Conservation (phyloP, 2,329 filamentous ascomycete species). For the Ophiostoma angusticollis region DNA sequence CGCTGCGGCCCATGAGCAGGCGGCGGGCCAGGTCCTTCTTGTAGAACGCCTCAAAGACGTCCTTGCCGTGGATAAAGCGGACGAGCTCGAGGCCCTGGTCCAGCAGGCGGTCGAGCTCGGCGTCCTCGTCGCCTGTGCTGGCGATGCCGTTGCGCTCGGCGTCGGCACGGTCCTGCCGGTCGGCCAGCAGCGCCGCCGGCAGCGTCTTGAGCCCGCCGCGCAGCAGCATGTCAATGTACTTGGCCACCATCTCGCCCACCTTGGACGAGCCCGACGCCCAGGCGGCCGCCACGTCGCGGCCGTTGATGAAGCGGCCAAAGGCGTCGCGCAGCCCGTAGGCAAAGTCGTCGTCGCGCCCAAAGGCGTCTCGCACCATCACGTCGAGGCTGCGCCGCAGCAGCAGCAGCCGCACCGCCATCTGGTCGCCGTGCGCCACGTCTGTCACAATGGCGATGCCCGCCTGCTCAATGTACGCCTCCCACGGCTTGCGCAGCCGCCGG, state of each 20-base stretch:
- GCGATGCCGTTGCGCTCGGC: conserved; percentile 51
- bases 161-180: conserved; percentile 42
- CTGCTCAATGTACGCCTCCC: conserved; percentile 64
- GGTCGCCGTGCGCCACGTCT: conserved; percentile 62
- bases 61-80: conserved; percentile 93
- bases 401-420: conserved; percentile 77
- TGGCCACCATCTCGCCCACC: conserved; percentile 97
- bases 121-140: conserved; percentile 72
- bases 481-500: conserved; percentile 55
- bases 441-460: conserved; percentile 68
- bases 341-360: conserved; percentile 64
- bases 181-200: conserved; percentile 53
- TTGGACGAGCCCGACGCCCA: conserved; percentile 81
- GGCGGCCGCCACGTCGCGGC: conserved; percentile 51
- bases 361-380: conserved; percentile 61
- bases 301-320: conserved; percentile 87
- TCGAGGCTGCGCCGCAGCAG: conserved; percentile 71
- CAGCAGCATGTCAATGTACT: conserved; percentile 83
- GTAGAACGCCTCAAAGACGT: conserved; percentile 97
- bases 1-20: conserved; percentile 81
- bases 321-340: conserved; percentile 68
- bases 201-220: conserved; percentile 78
- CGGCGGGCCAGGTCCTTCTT: conserved; percentile 90
- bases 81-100: conserved; percentile 91
- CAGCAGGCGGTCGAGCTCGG: conserved; percentile 80